phyloP scores from a whole-genome alignment of 345 rosid species.

The Orychophragmus violaceus region DNA sequence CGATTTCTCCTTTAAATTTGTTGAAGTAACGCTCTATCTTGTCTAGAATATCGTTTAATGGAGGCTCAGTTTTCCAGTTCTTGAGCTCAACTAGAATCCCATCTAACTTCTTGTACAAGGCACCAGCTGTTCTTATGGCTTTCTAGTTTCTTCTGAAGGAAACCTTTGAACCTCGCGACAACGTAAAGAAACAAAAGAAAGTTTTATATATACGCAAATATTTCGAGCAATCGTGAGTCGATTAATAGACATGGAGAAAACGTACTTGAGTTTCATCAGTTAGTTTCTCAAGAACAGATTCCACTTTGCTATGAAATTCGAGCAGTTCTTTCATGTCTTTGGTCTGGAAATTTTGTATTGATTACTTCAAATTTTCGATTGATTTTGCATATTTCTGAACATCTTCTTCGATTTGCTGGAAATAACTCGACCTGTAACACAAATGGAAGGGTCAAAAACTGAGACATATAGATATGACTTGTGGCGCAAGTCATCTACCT shows the following conservation, averaged over 20 bases:
- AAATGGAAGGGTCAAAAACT: not conserved
- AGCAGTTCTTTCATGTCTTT: constrained; percentile 53
- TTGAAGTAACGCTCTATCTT: constrained; percentile 50
- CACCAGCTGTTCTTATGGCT: constrained; percentile 51
- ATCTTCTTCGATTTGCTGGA: constrained; percentile 65
- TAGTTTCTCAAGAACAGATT: constrained; percentile 47
- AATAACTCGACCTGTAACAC: constrained; percentile 48
- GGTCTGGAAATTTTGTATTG: constrained; percentile 39
- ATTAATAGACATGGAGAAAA: not conserved
- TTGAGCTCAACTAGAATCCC: constrained; percentile 39
- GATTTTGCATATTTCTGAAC: constrained; percentile 38
- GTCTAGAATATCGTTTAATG: constrained; percentile 46
- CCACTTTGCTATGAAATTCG: constrained; percentile 44
- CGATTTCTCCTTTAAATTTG: constrained; percentile 56
- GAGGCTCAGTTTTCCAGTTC: constrained; percentile 54
- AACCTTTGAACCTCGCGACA: constrained; percentile 58
- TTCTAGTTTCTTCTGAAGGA: constrained; percentile 60
- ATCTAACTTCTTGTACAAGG: constrained; percentile 43
- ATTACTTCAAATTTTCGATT: constrained; percentile 38
- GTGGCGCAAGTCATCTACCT: constrained; percentile 36
- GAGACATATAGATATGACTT: not conserved
- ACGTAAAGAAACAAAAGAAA: constrained; percentile 33
- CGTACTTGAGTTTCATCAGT: constrained; percentile 59
- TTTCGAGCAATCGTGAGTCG: not conserved
- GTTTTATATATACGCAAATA: not conserved